Evolutionary conservation across 2,329 filamentous ascomycete genomes (phyloP).

Genomic region (Nannizziopsis arthrosporioides): DNA sequence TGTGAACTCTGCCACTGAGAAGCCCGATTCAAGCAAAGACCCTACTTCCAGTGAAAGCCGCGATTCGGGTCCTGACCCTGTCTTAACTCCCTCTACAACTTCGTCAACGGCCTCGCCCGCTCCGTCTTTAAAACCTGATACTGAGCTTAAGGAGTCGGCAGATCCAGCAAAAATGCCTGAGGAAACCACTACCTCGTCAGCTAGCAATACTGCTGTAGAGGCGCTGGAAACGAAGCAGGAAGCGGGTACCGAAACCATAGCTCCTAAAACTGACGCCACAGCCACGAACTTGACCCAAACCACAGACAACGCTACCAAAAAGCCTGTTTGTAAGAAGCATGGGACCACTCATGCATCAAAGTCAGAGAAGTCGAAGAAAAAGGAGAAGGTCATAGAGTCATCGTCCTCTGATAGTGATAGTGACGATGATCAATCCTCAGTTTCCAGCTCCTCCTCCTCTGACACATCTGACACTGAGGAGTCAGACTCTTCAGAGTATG

Average conservation of each 20-base stretch:
- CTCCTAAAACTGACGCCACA: constrained; percentile 17
- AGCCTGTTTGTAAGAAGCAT: constrained; percentile 26
- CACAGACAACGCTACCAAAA: constrained; percentile 20
- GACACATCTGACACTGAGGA: constrained; percentile 4
- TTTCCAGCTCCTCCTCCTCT: constrained; percentile 3
- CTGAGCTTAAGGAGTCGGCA: constrained; percentile 5
- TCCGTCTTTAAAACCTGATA: constrained; percentile 19
- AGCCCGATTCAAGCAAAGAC: not conserved
- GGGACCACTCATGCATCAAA: constrained; percentile 15
- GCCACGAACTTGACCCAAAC: constrained; percentile 15
- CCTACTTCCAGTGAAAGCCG: constrained; percentile 12
- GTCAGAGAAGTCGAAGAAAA: constrained; percentile 17
- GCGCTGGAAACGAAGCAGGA: constrained; percentile 24
- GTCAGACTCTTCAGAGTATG: constrained; percentile 9
- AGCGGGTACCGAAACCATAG: constrained; percentile 19
- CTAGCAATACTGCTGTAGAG: constrained; percentile 13
- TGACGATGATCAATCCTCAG: constrained; percentile 3
- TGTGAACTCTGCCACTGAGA: not conserved
- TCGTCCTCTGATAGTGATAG: constrained; percentile 17
- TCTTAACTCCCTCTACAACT: constrained; percentile 17
- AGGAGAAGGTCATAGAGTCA: constrained; percentile 17
- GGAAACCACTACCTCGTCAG: constrained; percentile 14
- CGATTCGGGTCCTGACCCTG: constrained; percentile 17
- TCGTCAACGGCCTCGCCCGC: constrained; percentile 18
- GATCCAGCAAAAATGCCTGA: constrained; percentile 23